Conservation (phyloP, 805 yeast genomes). For the Wickerhamiella australiensis region DNA sequence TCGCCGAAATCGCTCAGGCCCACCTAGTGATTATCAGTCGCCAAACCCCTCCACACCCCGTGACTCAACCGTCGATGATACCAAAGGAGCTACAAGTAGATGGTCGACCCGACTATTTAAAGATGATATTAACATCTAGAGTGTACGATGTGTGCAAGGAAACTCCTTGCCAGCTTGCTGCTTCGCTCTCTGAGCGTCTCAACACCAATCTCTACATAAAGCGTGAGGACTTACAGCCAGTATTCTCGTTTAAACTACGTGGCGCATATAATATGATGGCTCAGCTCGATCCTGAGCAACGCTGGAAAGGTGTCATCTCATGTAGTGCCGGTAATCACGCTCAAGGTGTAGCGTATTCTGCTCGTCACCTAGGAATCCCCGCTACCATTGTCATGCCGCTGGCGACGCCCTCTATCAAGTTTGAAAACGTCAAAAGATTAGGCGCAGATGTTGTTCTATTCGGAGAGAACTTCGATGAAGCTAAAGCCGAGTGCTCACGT, state of each 20-base stretch:
- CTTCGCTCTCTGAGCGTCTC: slow-evolving; percentile 58
- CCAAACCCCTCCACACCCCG: neutral
- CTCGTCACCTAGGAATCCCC: slow-evolving; percentile 71
- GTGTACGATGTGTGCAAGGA: slow-evolving; percentile 93
- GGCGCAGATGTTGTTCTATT: slow-evolving; percentile 88
- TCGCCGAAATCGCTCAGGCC: neutral
- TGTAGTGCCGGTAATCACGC: slow-evolving; percentile 99
- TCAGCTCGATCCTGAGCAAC: slow-evolving; percentile 46
- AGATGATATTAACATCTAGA: slow-evolving; percentile 77
- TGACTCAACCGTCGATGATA: neutral
- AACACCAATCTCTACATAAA: slow-evolving; percentile 68
- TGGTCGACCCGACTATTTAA: slow-evolving; percentile 84
- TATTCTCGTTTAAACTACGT: slow-evolving; percentile 87
- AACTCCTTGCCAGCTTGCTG: slow-evolving; percentile 70
- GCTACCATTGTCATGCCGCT: slow-evolving; percentile 98
- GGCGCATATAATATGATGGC: slow-evolving; percentile 98
- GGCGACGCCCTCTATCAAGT: slow-evolving; percentile 91
- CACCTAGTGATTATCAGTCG: too few species aligned
- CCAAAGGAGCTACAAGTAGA: slow-evolving; percentile 13
- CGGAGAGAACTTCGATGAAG: slow-evolving; percentile 93
- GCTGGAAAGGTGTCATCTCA: slow-evolving; percentile 82
- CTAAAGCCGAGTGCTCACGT: slow-evolving; percentile 78
- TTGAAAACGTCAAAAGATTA: slow-evolving; percentile 75
- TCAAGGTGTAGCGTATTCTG: slow-evolving; percentile 94
- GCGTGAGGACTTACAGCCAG: slow-evolving; percentile 89